These are phyloP conservation scores for Mycena citricolor DNA, from an alignment of 1,284 basidiomycete genomes.

Conservation along the genomic window DNA sequence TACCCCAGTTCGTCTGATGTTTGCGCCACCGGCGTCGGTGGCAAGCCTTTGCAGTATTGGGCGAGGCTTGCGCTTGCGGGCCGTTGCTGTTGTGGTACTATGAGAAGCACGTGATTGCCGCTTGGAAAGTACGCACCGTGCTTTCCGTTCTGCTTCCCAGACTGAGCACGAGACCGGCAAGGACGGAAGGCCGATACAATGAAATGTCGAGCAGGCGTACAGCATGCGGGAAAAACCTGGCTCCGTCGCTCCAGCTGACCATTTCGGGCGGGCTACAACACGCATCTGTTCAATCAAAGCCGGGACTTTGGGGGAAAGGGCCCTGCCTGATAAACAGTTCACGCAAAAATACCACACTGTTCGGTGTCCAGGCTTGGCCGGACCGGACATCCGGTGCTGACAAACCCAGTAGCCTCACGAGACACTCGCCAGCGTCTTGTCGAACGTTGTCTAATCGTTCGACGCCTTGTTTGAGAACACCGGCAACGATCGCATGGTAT, in stretches of 20 bases:
- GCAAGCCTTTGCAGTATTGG: conserved; percentile 55
- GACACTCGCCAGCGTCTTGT: conserved; percentile 68
- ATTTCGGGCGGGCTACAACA: conserved; percentile 35
- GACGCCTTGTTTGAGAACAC: conserved; percentile 84
- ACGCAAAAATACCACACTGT: conserved; percentile 45
- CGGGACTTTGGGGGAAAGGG: conserved; percentile 2
- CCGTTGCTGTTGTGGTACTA: conserved; percentile 54
- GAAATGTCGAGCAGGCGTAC: conserved; percentile 66
- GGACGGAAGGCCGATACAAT: conserved; percentile 60
- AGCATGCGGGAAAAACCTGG: conserved; percentile 69
- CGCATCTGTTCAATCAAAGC: conserved; percentile 3
- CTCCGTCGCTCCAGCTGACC: conserved; percentile 65
- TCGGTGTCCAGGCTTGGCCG: conserved; percentile 49
- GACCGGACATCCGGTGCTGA: conserved; percentile 42
- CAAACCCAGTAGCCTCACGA: conserved; percentile 51
- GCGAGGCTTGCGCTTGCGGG: conserved; percentile 63
- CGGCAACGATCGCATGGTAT: conserved; percentile 60
- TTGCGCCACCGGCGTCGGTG: conserved; percentile 31
- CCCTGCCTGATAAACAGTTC: conserved; percentile 57
- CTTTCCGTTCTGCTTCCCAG: conserved; percentile 80
- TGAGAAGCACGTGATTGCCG: conserved; percentile 3
- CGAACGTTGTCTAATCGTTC: conserved; percentile 92
- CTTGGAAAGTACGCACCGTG: conserved; percentile 54
- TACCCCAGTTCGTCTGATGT: conserved; percentile 32
- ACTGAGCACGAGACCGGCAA: conserved; percentile 76